These are phyloP conservation scores for Ceratopteris richardii DNA, from an alignment of 75 land plant species.

Conservation along the genomic window DNA sequence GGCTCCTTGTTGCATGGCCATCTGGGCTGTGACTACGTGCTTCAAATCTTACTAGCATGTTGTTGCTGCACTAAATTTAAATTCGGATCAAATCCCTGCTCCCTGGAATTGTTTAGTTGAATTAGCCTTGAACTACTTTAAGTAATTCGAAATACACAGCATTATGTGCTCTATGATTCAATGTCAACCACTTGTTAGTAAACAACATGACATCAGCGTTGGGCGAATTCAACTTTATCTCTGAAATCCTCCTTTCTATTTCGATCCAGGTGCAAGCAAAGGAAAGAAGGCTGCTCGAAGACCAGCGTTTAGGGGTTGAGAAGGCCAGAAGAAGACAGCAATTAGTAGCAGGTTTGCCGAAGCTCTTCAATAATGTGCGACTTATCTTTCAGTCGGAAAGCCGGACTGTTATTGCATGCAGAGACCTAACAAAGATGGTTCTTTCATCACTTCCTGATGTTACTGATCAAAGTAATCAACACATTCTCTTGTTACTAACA, in stretches of 20 bases:
- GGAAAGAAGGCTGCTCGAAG: constrained; percentile 39
- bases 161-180: no score
- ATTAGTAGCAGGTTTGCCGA: constrained; percentile 58
- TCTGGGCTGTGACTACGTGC: no score
- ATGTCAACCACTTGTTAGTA: no score
- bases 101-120: no score
- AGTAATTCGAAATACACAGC: no score
- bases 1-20: no score
- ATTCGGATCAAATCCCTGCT: no score
- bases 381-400: constrained; percentile 60
- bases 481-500: no score
- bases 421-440: constrained; percentile 64
- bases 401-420: constrained; percentile 54
- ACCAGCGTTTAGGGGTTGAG: constrained; percentile 35
- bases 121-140: no score
- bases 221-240: background rate
- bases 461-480: constrained; percentile 31
- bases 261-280: constrained; percentile 57
- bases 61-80: no score
- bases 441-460: constrained; percentile 36
- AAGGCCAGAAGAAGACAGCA: constrained; percentile 38
- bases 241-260: background rate
- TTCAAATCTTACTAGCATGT: no score
- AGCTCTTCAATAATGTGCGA: constrained; percentile 57
- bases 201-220: no score